Evolutionary conservation across 2,329 filamentous ascomycete genomes (phyloP).

Genomic region (Hortaea sp.): DNA sequence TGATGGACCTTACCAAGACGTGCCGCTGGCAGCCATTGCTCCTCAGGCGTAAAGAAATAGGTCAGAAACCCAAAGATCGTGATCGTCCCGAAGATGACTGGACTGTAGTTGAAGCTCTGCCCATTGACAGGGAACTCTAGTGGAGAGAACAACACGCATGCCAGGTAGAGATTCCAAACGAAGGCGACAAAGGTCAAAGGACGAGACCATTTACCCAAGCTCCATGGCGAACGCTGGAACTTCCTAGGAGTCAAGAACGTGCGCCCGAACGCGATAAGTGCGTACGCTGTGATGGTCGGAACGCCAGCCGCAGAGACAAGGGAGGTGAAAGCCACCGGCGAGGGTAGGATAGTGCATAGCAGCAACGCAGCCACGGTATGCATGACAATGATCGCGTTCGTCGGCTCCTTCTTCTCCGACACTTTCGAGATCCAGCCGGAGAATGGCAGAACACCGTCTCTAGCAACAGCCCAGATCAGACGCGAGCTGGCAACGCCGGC

Average conservation of each 20-base stretch:
- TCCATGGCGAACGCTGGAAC: constrained; percentile 28
- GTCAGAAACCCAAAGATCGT: constrained; percentile 28
- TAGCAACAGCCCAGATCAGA: constrained; percentile 53
- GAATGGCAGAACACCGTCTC: constrained; percentile 51
- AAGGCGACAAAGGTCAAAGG: constrained; percentile 28
- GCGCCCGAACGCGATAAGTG: constrained; percentile 27
- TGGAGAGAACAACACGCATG: constrained; percentile 29
- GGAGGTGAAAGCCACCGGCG: constrained; percentile 31
- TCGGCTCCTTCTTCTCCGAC: constrained; percentile 44
- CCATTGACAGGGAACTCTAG: constrained; percentile 26
- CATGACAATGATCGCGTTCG: constrained; percentile 51
- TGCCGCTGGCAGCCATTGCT: constrained; percentile 26
- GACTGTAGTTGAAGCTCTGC: constrained; percentile 27
- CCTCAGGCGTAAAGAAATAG: constrained; percentile 28
- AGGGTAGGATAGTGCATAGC: constrained; percentile 51
- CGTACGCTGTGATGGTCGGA: constrained; percentile 29
- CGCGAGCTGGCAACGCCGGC: constrained; percentile 50
- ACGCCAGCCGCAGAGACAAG: constrained; percentile 31
- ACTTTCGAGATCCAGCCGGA: constrained; percentile 49
- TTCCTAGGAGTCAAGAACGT: constrained; percentile 28
- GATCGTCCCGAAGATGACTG: constrained; percentile 30
- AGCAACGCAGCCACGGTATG: constrained; percentile 45
- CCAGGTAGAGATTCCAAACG: constrained; percentile 30
- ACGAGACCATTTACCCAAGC: constrained; percentile 26
- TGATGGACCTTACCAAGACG: constrained; percentile 22